Evolutionary conservation across 257 asterid genomes (phyloP).

Genomic region (Nicotiana sylvestris): DNA sequence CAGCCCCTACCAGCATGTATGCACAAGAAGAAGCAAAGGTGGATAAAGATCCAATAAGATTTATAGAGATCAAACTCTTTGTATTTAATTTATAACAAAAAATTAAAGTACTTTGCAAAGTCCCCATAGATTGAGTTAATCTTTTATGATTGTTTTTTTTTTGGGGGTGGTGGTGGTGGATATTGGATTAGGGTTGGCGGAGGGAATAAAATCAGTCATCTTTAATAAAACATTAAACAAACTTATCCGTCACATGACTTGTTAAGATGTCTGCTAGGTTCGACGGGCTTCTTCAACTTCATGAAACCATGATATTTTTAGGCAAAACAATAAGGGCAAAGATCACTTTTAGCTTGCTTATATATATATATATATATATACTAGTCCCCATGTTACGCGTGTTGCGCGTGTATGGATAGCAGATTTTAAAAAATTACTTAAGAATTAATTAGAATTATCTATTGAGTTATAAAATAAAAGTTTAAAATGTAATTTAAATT

Average conservation of each 20-base stretch:
- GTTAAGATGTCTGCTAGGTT: not conserved
- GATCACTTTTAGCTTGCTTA: too few relatives aligned
- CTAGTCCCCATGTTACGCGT: too few relatives aligned
- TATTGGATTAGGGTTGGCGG: too few relatives aligned
- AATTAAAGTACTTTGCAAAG: not conserved
- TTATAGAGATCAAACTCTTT: not conserved
- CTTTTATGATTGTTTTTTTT: not conserved
- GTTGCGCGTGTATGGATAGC: too few relatives aligned
- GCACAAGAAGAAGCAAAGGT: not conserved
- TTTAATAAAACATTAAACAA: not conserved
- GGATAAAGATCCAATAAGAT: not conserved
- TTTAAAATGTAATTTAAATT: too few relatives aligned
- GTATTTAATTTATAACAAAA: not conserved
- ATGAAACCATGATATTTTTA: not conserved
- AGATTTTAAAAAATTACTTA: too few relatives aligned
- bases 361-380: too few relatives aligned
- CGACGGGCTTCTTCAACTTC: not conserved
- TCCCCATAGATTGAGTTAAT: not conserved
- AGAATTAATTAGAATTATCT: too few relatives aligned
- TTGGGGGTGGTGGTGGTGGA: too few relatives aligned
- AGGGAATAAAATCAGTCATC: not conserved
- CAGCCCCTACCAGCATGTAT: not conserved
- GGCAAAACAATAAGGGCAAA: not conserved
- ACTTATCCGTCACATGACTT: constrained; percentile 9
- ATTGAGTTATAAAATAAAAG: too few relatives aligned